A percentile compares a stretch with the other conserved stretches of the same genome.
Conservation (phyloP, 495 filamentous ascomycete genomes). For the Durotheca rogersii region DNA sequence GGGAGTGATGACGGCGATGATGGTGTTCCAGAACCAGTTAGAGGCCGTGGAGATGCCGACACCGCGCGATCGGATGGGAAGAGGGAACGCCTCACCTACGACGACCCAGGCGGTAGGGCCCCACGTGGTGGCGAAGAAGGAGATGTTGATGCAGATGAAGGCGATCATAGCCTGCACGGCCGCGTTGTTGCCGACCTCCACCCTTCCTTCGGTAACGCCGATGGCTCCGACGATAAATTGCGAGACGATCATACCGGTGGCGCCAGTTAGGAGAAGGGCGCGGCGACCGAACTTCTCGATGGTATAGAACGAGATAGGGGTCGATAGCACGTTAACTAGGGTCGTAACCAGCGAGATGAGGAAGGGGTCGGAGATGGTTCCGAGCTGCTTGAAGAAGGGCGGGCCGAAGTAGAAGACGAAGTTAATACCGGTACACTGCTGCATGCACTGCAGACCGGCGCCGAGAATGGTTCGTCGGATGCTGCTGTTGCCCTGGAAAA, state of each 20-base stretch:
- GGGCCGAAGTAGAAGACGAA: conserved; percentile 92
- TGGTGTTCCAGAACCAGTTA: conserved; percentile 78
- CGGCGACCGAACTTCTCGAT: conserved; percentile 83
- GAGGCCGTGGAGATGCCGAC: conserved; percentile 71
- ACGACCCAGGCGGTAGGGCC: conserved; percentile 74
- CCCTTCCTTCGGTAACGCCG: conserved; percentile 54
- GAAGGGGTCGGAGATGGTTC: conserved; percentile 73
- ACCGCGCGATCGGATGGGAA: conserved; percentile 72
- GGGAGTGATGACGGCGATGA: conserved; percentile 62
- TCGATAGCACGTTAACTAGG: conserved; percentile 81
- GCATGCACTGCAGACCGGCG: conserved; percentile 63
- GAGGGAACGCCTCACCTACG: conserved; percentile 75
- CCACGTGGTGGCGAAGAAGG: conserved; percentile 71
- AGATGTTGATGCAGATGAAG: conserved; percentile 74
- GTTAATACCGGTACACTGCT: conserved; percentile 73
- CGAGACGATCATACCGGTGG: conserved; percentile 76
- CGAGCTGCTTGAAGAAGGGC: conserved; percentile 72
- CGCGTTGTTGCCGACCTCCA: conserved; percentile 35
- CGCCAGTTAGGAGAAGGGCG: conserved; percentile 77
- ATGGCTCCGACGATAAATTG: conserved; percentile 74
- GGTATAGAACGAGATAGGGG: conserved; percentile 77
- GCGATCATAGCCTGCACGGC: conserved; percentile 58
- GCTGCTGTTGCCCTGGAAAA: conserved; percentile 61
- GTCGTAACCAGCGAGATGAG: conserved; percentile 78
- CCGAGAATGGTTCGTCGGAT: conserved; percentile 69